These are phyloP conservation scores for Orobanche coerulescens DNA, from an alignment of 257 asterid species.

Conservation along the genomic window DNA sequence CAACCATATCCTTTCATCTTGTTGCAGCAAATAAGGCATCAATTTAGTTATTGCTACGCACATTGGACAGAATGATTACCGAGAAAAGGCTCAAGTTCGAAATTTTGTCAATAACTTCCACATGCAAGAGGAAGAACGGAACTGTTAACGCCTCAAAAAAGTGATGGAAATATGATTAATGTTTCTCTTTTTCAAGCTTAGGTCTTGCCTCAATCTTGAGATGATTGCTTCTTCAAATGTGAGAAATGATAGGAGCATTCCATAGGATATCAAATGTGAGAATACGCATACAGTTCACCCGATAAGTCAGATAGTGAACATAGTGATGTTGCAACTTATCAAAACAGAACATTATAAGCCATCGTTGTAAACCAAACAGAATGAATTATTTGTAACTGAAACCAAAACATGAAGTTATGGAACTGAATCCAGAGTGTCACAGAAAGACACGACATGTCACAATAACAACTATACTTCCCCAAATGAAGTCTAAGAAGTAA, in stretches of 20 bases:
- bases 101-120: background rate
- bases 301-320: background rate
- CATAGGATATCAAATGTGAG: background rate
- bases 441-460: background rate
- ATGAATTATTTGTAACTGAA: background rate
- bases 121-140: slow-evolving; percentile 9
- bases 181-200: background rate
- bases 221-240: background rate
- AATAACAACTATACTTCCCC: background rate
- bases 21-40: slow-evolving; percentile 4
- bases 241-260: background rate
- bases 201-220: slow-evolving; percentile 3
- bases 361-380: background rate
- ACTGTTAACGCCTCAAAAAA: slow-evolving; percentile 1
- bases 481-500: background rate
- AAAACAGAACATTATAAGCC: background rate
- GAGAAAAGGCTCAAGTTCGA: slow-evolving; percentile 1
- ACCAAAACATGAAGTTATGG: slow-evolving; percentile 11
- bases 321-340: background rate
- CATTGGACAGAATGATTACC: background rate
- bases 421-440: background rate
- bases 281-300: background rate
- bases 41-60: background rate
- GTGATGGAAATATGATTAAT: background rate
- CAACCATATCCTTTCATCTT: slow-evolving; percentile 1